Conservation (phyloP, 2,329 filamentous ascomycete species). For the Pyrenochaeta sp. region DNA sequence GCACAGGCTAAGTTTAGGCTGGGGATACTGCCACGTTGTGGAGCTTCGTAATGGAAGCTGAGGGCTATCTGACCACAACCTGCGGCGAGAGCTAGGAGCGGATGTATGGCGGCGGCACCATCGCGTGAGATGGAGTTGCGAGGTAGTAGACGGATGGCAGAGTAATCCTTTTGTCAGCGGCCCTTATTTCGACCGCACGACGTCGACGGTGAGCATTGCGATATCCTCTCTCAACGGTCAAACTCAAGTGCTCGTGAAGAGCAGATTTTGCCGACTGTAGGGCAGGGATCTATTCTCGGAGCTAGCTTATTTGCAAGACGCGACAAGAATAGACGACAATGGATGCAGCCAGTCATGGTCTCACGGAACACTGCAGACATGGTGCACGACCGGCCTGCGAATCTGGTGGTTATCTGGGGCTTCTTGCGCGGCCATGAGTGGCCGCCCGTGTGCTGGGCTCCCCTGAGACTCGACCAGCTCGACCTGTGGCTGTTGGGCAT, state of each 20-base stretch:
- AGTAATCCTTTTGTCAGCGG: no score
- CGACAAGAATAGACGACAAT: slow-evolving; percentile 30
- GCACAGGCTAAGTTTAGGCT: slow-evolving; percentile 3
- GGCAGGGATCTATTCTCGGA: slow-evolving; percentile 21
- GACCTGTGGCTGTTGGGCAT: slow-evolving; percentile 2
- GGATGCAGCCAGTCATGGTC: slow-evolving; percentile 19
- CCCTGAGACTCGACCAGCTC: slow-evolving; percentile 1
- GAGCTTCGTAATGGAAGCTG: background rate
- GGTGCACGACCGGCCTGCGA: background rate
- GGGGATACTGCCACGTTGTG: background rate
- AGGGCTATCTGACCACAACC: background rate
- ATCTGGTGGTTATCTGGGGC: no score
- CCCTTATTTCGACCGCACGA: no score
- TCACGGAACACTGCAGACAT: slow-evolving; percentile 6
- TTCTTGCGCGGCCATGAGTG: background rate
- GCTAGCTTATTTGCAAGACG: slow-evolving; percentile 22
- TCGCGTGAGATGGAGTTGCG: no score
- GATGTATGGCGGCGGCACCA: no score
- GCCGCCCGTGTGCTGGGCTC: background rate
- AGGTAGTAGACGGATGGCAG: no score
- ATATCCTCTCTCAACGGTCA: no score
- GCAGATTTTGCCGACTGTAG: slow-evolving; percentile 13
- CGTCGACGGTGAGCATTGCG: no score
- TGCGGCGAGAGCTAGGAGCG: no score
- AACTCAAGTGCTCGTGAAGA: slow-evolving; percentile 7